Evolutionary conservation across 2,329 filamentous ascomycete genomes (phyloP).

Genomic region (Aspergillus hortae): DNA sequence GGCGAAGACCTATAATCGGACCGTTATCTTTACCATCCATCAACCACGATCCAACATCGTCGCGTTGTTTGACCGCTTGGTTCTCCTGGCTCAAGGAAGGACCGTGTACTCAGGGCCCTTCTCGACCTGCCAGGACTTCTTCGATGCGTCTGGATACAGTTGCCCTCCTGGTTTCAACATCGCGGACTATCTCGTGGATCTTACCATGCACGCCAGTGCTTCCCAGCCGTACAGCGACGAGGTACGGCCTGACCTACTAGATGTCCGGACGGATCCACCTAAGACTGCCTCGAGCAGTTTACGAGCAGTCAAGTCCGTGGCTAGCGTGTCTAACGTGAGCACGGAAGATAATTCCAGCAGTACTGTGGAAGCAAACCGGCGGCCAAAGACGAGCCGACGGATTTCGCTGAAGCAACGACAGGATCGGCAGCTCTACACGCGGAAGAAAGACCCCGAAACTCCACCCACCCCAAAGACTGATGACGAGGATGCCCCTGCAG

Average conservation of each 20-base stretch:
- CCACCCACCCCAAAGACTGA: conserved; percentile 60
- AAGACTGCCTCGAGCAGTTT: conserved; percentile 82
- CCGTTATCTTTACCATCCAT: conserved; percentile 97
- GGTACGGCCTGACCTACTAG: conserved; percentile 50
- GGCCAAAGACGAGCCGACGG: conserved; percentile 67
- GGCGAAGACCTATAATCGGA: conserved; percentile 94
- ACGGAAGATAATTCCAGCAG: conserved; percentile 63
- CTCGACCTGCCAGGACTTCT: conserved; percentile 82
- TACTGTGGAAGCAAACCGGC: conserved; percentile 57
- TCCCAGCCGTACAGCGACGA: conserved; percentile 54
- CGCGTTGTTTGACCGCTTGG: conserved; percentile 89
- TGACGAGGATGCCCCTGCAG: conserved; percentile 55
- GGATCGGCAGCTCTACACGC: conserved; percentile 84
- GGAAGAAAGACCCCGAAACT: conserved; percentile 62
- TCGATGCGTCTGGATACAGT: conserved; percentile 84
- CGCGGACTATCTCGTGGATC: conserved; percentile 92
- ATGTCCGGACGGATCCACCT: conserved; percentile 57
- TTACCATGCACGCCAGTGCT: conserved; percentile 89
- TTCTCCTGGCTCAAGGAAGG: conserved; percentile 82
- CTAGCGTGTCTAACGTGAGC: conserved; percentile 75
- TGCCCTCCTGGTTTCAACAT: conserved; percentile 98
- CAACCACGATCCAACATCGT: conserved; percentile 98
- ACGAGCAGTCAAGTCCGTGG: conserved; percentile 82
- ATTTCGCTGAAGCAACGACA: conserved; percentile 82
- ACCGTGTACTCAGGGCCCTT: conserved; percentile 94